Conservation (phyloP, 495 filamentous ascomycete species). For the Hamigera avellanea region DNA sequence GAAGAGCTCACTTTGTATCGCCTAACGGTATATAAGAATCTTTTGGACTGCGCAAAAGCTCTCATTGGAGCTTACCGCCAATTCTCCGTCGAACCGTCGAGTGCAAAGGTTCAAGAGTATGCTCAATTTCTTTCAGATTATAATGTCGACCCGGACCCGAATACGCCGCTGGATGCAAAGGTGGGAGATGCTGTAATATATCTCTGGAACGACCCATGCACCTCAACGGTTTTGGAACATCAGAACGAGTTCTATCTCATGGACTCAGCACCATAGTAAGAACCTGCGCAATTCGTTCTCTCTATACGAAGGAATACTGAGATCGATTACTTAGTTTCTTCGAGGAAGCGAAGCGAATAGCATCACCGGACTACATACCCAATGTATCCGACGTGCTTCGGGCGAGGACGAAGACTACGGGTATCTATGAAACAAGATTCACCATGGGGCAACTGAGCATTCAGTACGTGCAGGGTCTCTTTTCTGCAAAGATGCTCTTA, state of each 20-base stretch:
- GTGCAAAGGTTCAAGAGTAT: slow-evolving; percentile 58
- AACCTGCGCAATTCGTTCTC: slow-evolving; percentile 5
- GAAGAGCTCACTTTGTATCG: slow-evolving; percentile 90
- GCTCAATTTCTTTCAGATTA: slow-evolving; percentile 77
- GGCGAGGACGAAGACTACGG: slow-evolving; percentile 96
- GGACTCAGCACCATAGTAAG: slow-evolving; percentile 98
- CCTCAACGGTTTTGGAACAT: slow-evolving; percentile 76
- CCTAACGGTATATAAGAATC: slow-evolving; percentile 93
- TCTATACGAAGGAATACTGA: slow-evolving; percentile 7
- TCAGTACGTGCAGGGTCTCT: slow-evolving; percentile 55
- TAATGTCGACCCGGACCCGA: slow-evolving; percentile 78
- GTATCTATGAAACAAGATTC: slow-evolving; percentile 97
- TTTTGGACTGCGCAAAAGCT: slow-evolving; percentile 89
- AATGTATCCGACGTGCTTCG: slow-evolving; percentile 87
- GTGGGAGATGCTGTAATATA: slow-evolving; percentile 74
- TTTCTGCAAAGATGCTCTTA: slow-evolving; percentile 3
- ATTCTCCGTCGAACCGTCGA: slow-evolving; percentile 67
- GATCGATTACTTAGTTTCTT: slow-evolving; percentile 61
- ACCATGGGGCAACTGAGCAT: slow-evolving; percentile 97
- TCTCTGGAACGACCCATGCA: slow-evolving; percentile 83
- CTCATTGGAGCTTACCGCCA: slow-evolving; percentile 81
- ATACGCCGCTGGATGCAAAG: slow-evolving; percentile 62
- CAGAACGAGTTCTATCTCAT: slow-evolving; percentile 98
- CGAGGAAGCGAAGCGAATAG: slow-evolving; percentile 80
- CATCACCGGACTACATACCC: slow-evolving; percentile 74